Base-by-base conservation (phyloP, 1,139 yeast genomes). In the Petasospora rhodanensis region DNA sequence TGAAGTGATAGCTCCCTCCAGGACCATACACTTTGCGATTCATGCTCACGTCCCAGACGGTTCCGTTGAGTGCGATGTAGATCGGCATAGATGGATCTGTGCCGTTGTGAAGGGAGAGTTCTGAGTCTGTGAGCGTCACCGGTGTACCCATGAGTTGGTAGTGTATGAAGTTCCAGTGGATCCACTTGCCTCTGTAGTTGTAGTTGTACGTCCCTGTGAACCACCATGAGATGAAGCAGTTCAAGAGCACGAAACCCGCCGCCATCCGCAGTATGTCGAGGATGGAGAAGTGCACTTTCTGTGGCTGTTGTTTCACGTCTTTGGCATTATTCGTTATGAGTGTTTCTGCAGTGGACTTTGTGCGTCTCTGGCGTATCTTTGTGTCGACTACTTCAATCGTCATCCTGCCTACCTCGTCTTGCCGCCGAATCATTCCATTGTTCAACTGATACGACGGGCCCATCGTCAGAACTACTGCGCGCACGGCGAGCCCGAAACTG, bases 41-140 rank as follows among this genome's bases (percentile, higher is more conserved):
- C 0, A 68, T 56, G 4, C 76, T 58, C 3, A 84, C 95, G 50
- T 84, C 95, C 54, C 68, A 84, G 0, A 84, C 79, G 6, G 66
- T 66, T 0, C 89, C 89, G 47, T 79, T 66, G 4, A 85, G 57
- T 0, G 78, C 86, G 3, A 85, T 51, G 45, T 76, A 79, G 0
- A 82, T 68, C 0, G 87, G 87, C n/a, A 64, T 43, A 0, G 37
- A 35, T 0, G 64, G 48, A 42, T 73, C 64, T 0, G 65, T 37
- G 0, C 94, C 94, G 46, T 78, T 63, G 51, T 64, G 79, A 8
- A 46, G 36, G 0, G 75, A 48, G 20, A 84, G 59, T 45, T 79
- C 73, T 0, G 57, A 59, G 4, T 68, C 56, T 0, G 80, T 68
- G 30, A 78, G 52, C 22, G 57, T 54, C 13, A 56, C 43, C 27